These are phyloP conservation scores for Fusarium pseudocircinatum DNA, from an alignment of 2,329 filamentous ascomycete genomes.

Conservation along the genomic window DNA sequence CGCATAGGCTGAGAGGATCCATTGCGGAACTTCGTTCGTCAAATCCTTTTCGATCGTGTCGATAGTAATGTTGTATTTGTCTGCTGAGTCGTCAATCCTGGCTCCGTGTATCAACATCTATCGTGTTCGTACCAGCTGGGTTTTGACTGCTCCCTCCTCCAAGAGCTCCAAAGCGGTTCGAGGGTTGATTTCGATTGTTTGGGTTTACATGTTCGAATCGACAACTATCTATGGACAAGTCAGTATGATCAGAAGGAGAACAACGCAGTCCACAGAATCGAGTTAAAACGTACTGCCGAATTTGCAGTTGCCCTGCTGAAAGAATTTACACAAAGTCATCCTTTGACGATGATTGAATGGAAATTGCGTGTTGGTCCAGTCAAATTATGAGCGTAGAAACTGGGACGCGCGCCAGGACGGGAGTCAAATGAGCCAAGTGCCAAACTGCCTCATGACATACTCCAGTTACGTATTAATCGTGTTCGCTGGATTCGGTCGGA, in stretches of 20 bases:
- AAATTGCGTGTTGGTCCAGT: background rate
- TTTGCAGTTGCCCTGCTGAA: constrained; percentile 61
- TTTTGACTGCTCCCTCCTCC: constrained; percentile 42
- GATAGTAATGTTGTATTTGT: constrained; percentile 63
- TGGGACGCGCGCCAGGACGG: constrained; percentile 12
- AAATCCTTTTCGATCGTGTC: constrained; percentile 74
- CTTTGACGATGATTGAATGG: constrained; percentile 16
- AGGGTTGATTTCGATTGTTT: constrained; percentile 46
- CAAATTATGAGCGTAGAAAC: background rate
- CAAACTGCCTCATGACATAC: constrained; percentile 37
- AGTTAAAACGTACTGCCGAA: constrained; percentile 57
- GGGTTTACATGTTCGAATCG: constrained; percentile 63
- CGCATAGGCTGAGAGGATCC: constrained; percentile 88
- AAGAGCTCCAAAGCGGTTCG: constrained; percentile 68
- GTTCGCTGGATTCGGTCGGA: background rate
- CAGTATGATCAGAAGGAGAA: background rate
- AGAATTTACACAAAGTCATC: constrained; percentile 60
- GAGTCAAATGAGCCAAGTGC: constrained; percentile 19
- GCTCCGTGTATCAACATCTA: background rate
- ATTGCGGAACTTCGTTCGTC: constrained; percentile 76
- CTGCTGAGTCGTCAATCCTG: constrained; percentile 31
- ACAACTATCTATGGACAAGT: constrained; percentile 57
- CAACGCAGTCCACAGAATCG: too few species aligned
- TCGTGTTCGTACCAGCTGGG: constrained; percentile 26
- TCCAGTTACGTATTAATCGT: background rate